Percentiles rank a stretch among this genome's conserved stretches.
These are phyloP conservation scores for Pseudogymnoascus sp. DNA, from an alignment of 2,329 filamentous ascomycete species.

Conservation along the genomic window DNA sequence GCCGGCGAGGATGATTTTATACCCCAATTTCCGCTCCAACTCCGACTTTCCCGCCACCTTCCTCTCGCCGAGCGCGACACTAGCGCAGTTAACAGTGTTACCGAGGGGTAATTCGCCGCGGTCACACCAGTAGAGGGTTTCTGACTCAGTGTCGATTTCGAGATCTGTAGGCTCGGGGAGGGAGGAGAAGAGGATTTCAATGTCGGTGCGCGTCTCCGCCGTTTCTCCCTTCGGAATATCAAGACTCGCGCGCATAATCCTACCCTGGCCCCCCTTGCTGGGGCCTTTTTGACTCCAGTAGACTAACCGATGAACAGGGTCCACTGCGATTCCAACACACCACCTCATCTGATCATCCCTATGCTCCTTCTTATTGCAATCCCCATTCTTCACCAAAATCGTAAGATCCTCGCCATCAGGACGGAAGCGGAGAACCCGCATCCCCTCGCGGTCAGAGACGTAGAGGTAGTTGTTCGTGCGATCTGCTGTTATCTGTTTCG, in stretches of 20 bases:
- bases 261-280: constrained; percentile 41
- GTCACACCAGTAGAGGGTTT: constrained; percentile 52
- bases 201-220: constrained; percentile 12
- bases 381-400: constrained; percentile 22
- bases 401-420: constrained; percentile 35
- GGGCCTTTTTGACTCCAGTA: constrained; percentile 56
- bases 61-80: not conserved
- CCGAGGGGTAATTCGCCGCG: constrained; percentile 49
- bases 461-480: constrained; percentile 28
- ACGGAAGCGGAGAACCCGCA: constrained; percentile 33
- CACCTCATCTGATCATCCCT: constrained; percentile 29
- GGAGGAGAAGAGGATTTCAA: constrained; percentile 28
- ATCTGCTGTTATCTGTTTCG: constrained; percentile 34
- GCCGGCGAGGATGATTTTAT: constrained; percentile 28
- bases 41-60: constrained; percentile 14
- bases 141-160: constrained; percentile 40
- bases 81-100: constrained; percentile 42
- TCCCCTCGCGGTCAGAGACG: constrained; percentile 38
- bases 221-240: constrained; percentile 28
- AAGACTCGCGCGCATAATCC: constrained; percentile 44
- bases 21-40: not conserved
- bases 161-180: constrained; percentile 52
- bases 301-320: constrained; percentile 32
- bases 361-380: constrained; percentile 11
- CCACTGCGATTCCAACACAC: constrained; percentile 50